Percentiles rank a stretch among this genome's conserved stretches.
These are phyloP conservation scores for Phaseolus coccineus DNA, from an alignment of 331 rosid genomes.

Conservation along the genomic window DNA sequence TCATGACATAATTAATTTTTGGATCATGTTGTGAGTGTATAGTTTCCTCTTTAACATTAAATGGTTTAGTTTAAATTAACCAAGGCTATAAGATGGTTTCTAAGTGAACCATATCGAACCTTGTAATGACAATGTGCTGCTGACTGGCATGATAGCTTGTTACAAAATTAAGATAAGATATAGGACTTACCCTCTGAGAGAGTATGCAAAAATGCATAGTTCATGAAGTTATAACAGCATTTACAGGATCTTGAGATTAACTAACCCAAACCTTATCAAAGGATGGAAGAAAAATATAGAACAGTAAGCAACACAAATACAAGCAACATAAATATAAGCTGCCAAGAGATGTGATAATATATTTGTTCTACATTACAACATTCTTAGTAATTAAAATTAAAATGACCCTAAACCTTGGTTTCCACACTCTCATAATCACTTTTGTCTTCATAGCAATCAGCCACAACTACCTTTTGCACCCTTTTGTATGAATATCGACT, in stretches of 20 bases:
- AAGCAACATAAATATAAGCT: background rate
- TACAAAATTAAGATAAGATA: background rate
- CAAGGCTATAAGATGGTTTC: too few relatives aligned
- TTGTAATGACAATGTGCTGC: background rate
- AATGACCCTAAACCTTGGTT: slow-evolving; percentile 51
- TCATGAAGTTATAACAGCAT: background rate
- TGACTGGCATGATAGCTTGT: background rate
- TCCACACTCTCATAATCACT: slow-evolving; percentile 42
- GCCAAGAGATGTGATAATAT: slow-evolving; percentile 12
- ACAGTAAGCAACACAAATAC: background rate
- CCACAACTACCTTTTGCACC: slow-evolving; percentile 77
- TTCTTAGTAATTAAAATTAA: background rate
- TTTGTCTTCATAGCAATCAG: slow-evolving; percentile 58
- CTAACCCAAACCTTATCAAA: slow-evolving; percentile 1
- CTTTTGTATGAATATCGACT: slow-evolving; percentile 76
- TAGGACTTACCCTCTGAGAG: background rate
- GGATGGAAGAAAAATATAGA: background rate
- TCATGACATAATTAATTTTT: too few relatives aligned
- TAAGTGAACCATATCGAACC: background rate
- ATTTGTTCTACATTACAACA: background rate
- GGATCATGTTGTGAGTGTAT: too few relatives aligned
- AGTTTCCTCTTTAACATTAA: too few relatives aligned
- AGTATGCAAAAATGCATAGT: background rate
- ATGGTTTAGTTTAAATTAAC: background rate
- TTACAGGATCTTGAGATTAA: background rate